A percentile compares a stretch with the other conserved stretches of the same genome.
Evolutionary conservation across 352 stramenopile genomes (phyloP).

Genomic region (Globisporangium emineosum): DNA sequence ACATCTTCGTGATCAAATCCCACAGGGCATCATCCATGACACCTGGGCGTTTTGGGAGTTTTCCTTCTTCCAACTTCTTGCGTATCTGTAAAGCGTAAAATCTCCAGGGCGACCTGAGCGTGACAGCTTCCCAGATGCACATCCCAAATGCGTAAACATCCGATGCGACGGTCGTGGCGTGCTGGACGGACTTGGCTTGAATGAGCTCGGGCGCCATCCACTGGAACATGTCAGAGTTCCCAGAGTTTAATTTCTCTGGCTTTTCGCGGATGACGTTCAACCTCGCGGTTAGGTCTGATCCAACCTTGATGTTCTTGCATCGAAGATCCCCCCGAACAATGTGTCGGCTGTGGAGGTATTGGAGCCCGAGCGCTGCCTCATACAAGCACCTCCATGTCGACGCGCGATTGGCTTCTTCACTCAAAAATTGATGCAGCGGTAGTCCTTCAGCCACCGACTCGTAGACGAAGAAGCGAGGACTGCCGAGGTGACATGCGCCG

Average conservation of each 20-base stretch:
- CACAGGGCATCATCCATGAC: neutral
- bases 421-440: neutral
- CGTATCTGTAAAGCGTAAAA: too few relatives aligned
- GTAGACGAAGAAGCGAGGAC: neutral
- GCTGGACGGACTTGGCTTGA: too few relatives aligned
- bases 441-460: neutral
- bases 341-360: neutral
- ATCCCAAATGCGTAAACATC: neutral
- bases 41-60: neutral
- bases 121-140: neutral
- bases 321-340: neutral
- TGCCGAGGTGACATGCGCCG: neutral
- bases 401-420: neutral
- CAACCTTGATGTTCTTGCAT: neutral
- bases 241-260: too few relatives aligned
- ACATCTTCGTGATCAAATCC: neutral
- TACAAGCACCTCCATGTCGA: neutral
- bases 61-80: too few relatives aligned
- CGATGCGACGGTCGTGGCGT: too few relatives aligned
- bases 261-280: neutral
- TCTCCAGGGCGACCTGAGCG: neutral
- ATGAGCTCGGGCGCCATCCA: neutral
- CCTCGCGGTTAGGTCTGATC: neutral
- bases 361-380: neutral
- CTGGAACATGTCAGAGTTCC: too few relatives aligned